phyloP scores from a whole-genome alignment of 768 basidiomycete species.

The Collybiopsis confluens region DNA sequence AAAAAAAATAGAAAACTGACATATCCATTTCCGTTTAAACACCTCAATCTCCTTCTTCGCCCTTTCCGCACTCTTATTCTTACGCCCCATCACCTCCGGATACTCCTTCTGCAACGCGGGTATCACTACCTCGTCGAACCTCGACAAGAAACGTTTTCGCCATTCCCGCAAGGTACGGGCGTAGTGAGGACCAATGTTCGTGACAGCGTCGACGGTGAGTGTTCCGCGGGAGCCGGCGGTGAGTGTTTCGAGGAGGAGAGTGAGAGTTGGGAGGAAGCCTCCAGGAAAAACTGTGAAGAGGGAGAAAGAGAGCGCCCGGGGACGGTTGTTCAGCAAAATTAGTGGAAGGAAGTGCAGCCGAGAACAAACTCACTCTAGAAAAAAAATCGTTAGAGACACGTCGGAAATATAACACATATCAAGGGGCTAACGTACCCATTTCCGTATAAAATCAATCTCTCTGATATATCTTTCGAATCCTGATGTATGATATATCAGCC shows the following conservation, averaged over 20 bases:
- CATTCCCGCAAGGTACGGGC: constrained; percentile 72
- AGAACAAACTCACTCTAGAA: not conserved
- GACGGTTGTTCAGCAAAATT: too few species aligned
- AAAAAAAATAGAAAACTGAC: constrained; percentile 30
- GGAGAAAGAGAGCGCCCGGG: not conserved
- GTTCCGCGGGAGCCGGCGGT: constrained; percentile 34
- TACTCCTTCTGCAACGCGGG: constrained; percentile 59
- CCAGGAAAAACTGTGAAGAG: constrained; percentile 45
- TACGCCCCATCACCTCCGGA: constrained; percentile 44
- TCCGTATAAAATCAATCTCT: constrained; percentile 72
- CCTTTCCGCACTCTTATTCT: constrained; percentile 4
- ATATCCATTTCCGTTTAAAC: constrained; percentile 73
- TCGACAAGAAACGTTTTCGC: constrained; percentile 53
- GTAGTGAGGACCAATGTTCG: constrained; percentile 59
- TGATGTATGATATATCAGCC: constrained; percentile 17
- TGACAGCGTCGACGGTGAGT: constrained; percentile 47
- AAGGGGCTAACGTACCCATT: constrained; percentile 56
- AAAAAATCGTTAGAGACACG: not conserved
- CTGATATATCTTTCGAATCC: constrained; percentile 51
- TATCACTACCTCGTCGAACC: constrained; percentile 55
- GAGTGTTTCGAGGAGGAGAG: constrained; percentile 36
- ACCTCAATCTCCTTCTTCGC: constrained; percentile 60
- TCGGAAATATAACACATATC: not conserved
- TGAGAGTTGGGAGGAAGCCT: constrained; percentile 49
- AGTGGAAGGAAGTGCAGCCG: not conserved